Percentiles rank a stretch among this genome's conserved stretches.
Evolutionary conservation across 129 eudicot genomes (phyloP).

Genomic region (Saussurea involucrata): DNA sequence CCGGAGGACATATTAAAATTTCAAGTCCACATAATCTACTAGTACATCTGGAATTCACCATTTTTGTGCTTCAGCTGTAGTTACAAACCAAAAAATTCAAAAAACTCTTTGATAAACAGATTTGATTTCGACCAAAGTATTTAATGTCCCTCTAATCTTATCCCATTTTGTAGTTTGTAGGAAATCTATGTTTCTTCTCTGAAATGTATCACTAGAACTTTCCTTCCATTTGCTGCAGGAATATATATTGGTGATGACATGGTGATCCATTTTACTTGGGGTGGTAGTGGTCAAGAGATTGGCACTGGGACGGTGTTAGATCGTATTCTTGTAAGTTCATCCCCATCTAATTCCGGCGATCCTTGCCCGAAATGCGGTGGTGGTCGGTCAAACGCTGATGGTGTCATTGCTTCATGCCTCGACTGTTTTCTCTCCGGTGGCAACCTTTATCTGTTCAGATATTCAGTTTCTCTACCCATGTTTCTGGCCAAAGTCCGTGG

Average conservation of each 20-base stretch:
- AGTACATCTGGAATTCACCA: neutral
- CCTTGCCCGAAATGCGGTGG: constrained; percentile 87
- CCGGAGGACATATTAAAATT: neutral
- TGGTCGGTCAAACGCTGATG: constrained; percentile 52
- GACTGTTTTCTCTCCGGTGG: constrained; percentile 84
- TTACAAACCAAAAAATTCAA: neutral
- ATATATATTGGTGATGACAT: constrained; percentile 75
- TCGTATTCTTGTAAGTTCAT: too few species aligned
- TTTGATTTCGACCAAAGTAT: too few species aligned
- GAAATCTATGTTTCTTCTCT: too few species aligned
- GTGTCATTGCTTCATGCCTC: constrained; percentile 83
- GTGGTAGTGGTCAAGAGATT: constrained; percentile 83
- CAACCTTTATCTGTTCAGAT: constrained; percentile 69
- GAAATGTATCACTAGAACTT: neutral
- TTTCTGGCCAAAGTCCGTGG: constrained; percentile 95
- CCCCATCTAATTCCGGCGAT: too few species aligned
- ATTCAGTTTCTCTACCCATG: constrained; percentile 45
- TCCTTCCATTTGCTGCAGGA: constrained; percentile 45
- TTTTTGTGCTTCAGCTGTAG: neutral
- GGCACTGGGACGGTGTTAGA: constrained; percentile 93
- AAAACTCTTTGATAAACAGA: too few species aligned
- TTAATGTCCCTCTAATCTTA: too few species aligned
- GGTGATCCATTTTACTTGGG: constrained; percentile 91
- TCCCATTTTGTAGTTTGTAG: too few species aligned
- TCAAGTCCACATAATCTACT: neutral